Evolutionary conservation across 2,329 filamentous ascomycete genomes (phyloP).

Genomic region (Hypoxylon sp.): DNA sequence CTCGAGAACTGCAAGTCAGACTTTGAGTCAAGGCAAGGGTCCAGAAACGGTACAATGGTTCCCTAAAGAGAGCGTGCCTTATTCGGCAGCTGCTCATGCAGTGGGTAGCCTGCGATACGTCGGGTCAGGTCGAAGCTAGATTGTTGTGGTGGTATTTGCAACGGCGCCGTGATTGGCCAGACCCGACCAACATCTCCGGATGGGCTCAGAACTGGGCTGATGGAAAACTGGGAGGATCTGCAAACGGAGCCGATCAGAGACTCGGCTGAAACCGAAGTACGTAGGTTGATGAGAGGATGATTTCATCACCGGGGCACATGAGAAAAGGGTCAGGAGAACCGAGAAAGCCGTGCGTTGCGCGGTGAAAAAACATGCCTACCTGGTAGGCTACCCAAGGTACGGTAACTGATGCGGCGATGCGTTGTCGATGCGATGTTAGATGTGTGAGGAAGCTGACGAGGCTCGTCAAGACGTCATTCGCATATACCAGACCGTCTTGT

Average conservation of each 20-base stretch:
- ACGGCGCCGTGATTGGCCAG: slow-evolving; percentile 25
- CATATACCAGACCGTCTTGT: slow-evolving; percentile 26
- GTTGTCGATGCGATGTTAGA: slow-evolving; percentile 20
- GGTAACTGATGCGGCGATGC: slow-evolving; percentile 22
- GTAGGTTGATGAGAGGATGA: slow-evolving; percentile 19
- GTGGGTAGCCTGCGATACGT: slow-evolving; percentile 23
- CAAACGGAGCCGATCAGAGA: slow-evolving; percentile 25
- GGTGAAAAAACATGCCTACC: slow-evolving; percentile 15
- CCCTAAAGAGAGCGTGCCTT: slow-evolving; percentile 14
- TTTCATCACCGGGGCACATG: slow-evolving; percentile 18
- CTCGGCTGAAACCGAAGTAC: slow-evolving; percentile 19
- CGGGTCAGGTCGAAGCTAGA: slow-evolving; percentile 20
- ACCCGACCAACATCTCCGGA: slow-evolving; percentile 5
- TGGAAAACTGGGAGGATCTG: slow-evolving; percentile 31
- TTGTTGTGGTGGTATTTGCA: slow-evolving; percentile 26
- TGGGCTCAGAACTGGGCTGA: slow-evolving; percentile 33
- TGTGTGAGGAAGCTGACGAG: slow-evolving; percentile 17
- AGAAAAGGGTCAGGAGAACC: slow-evolving; percentile 11
- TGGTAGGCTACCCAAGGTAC: too few species aligned
- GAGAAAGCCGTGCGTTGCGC: slow-evolving; percentile 24
- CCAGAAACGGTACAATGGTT: slow-evolving; percentile 20
- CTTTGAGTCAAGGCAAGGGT: slow-evolving; percentile 15
- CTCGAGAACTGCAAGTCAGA: slow-evolving; percentile 21
- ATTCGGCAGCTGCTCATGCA: slow-evolving; percentile 35
- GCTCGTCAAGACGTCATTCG: slow-evolving; percentile 33